These are phyloP conservation scores for Sodiomyces alkalinus DNA, from an alignment of 2,329 filamentous ascomycete species.

Conservation along the genomic window DNA sequence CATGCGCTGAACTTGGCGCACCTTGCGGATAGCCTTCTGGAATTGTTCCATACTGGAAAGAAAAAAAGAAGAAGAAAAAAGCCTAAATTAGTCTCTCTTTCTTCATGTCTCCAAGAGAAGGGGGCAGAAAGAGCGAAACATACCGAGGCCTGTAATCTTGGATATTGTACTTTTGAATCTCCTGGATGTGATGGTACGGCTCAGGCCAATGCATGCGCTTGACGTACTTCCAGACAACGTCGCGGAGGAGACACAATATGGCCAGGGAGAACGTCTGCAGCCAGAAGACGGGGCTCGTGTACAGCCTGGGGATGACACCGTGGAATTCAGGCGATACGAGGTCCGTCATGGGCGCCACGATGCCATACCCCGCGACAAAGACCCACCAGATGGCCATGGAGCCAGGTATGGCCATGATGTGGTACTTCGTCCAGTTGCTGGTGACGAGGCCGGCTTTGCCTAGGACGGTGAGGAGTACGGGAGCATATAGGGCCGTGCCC, in stretches of 20 bases:
- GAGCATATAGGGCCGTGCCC: constrained; percentile 88
- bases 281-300: constrained; percentile 77
- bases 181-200: constrained; percentile 94
- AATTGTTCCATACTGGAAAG: constrained; percentile 89
- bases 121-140: constrained; percentile 13
- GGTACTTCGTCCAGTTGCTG: constrained; percentile 98
- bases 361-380: constrained; percentile 79
- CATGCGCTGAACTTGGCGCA: constrained; percentile 96
- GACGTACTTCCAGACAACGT: constrained; percentile 93
- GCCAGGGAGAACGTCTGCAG: constrained; percentile 73
- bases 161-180: constrained; percentile 99
- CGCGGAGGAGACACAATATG: constrained; percentile 66
- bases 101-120: background rate
- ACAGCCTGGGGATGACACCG: constrained; percentile 69
- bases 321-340: constrained; percentile 77
- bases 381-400: constrained; percentile 84
- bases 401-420: constrained; percentile 86
- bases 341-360: constrained; percentile 64
- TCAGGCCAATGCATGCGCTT: constrained; percentile 96
- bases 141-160: constrained; percentile 95
- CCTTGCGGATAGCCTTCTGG: constrained; percentile 97
- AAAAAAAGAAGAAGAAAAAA: constrained; percentile 7
- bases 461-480: constrained; percentile 83
- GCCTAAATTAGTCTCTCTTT: too few relatives aligned
- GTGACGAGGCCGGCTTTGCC: constrained; percentile 91